Conservation (phyloP, 176 grass and related monocot genomes). For the Juncus inflexus region DNA sequence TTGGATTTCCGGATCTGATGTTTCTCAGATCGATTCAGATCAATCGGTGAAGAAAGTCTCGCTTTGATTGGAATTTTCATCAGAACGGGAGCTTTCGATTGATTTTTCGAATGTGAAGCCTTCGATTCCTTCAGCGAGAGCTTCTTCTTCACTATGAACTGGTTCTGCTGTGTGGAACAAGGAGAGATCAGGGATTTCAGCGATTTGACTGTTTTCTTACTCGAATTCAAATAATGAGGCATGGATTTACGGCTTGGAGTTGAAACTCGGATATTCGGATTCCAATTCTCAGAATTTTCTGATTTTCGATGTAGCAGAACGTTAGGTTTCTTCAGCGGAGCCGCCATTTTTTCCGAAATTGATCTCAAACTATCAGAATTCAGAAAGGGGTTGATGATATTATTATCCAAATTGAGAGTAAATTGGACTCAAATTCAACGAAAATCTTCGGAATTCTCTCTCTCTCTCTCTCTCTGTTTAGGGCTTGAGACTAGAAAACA, state of each 20-base stretch:
- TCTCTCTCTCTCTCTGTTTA: not conserved
- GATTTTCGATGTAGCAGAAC: not conserved
- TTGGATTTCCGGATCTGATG: not conserved
- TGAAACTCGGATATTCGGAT: constrained; percentile 7
- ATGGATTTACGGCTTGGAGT: constrained; percentile 10
- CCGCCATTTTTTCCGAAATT: not conserved
- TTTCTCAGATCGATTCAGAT: constrained; percentile 3
- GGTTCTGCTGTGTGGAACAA: not conserved
- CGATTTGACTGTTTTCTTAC: not conserved
- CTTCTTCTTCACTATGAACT: constrained; percentile 16
- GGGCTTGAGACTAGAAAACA: not conserved
- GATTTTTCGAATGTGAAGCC: constrained; percentile 11
- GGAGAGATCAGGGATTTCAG: not conserved
- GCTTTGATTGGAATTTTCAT: constrained; percentile 24
- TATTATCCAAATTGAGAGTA: not conserved
- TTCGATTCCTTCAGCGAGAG: constrained; percentile 11
- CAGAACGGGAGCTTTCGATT: not conserved
- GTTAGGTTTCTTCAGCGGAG: constrained; percentile 14
- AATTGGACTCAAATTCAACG: not conserved
- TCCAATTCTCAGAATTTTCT: constrained; percentile 13
- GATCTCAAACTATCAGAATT: not conserved
- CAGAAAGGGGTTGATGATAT: not conserved
- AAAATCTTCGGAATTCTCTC: not conserved
- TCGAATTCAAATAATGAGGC: not conserved
- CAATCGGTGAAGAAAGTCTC: constrained; percentile 15